Evolutionary conservation across 1,139 yeast genomes (phyloP), one percentile per base, ranked within the genome.

Genomic region (Kodamaea alishanica): DNA sequence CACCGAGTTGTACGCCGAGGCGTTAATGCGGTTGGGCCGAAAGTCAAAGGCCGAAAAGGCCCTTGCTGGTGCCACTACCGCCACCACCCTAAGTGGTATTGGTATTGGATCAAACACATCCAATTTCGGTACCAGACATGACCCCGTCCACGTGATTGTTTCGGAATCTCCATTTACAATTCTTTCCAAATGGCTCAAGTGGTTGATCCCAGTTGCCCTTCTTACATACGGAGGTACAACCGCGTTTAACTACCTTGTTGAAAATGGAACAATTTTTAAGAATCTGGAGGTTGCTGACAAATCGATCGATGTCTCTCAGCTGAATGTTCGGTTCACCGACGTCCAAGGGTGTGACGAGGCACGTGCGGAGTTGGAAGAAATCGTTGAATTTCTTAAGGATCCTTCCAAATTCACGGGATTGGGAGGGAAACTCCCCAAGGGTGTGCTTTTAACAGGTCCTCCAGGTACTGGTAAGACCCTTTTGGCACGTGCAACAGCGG

Each of bases 391-490:
- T 56, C 76, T 94, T 58, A 89, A 88, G 59, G 97, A 94, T 58
- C 98, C 99, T 10, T 79, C 96, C 15, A 87, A 87, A 61, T 94
- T 89, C 65, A 94, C 97, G 33, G 95, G 96, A 1, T 74, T 94
- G 38, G 99, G 99, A 48, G 99, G 98, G 39, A 89, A 89, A 61
- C 73, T 94, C 51, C 98, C 98, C 41, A 92, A 90, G 61, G 99
- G 99, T 70, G 95, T 94, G 5, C 68, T 94, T 42, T 72, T 94
- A 47, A 92, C 98, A 6, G 99, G 99, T 33, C 99, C 99, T 29
- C 99, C 99, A 29, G 99, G 99, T 66, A 94, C 99, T 6, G 99
- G 99, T 77, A 94, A 94, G 63, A 94, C 99, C 1, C 70, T 94
- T 47, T 75, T 94, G 46, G 98, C 98, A 1, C 79, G 98, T 52